Percentiles rank a stretch among this genome's conserved stretches.
These are phyloP conservation scores for Nigrograna mackinnonii DNA, from an alignment of 2,329 filamentous ascomycete genomes.

Conservation along the genomic window DNA sequence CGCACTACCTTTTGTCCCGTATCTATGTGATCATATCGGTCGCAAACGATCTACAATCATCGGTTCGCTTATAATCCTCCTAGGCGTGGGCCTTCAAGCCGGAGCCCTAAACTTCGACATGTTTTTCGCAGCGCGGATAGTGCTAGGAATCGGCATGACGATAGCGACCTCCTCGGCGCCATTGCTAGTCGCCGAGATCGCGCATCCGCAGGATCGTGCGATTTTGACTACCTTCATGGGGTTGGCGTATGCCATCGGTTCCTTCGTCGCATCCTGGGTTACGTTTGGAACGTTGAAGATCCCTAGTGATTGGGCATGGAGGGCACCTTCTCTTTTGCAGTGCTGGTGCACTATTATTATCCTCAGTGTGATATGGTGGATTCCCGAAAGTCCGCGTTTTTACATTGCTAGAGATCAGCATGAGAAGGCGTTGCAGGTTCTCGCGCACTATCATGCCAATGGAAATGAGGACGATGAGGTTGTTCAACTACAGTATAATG, in stretches of 20 bases:
- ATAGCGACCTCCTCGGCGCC: constrained; percentile 54
- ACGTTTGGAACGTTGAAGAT: constrained; percentile 21
- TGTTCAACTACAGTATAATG: background rate
- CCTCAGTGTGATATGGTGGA: constrained; percentile 29
- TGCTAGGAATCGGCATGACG: constrained; percentile 37
- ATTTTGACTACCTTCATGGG: constrained; percentile 36
- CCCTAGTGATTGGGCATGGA: constrained; percentile 43
- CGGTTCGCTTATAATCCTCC: background rate
- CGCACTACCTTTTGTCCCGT: background rate
- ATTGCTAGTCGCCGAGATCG: constrained; percentile 61
- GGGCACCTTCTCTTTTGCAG: constrained; percentile 55
- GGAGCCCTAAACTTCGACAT: background rate
- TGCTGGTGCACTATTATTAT: constrained; percentile 46
- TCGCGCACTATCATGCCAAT: constrained; percentile 56
- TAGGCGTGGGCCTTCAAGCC: background rate
- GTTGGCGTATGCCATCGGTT: constrained; percentile 18
- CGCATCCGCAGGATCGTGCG: constrained; percentile 62
- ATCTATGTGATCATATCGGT: background rate
- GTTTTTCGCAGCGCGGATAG: constrained; percentile 21
- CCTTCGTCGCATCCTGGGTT: constrained; percentile 22
- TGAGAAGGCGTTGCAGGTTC: constrained; percentile 55
- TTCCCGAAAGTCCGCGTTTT: constrained; percentile 64
- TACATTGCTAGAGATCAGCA: constrained; percentile 55
- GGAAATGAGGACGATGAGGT: constrained; percentile 31
- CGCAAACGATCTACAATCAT: background rate